phyloP scores from a whole-genome alignment of 352 stramenopile genomes.

The Globisporangium alternatum region DNA sequence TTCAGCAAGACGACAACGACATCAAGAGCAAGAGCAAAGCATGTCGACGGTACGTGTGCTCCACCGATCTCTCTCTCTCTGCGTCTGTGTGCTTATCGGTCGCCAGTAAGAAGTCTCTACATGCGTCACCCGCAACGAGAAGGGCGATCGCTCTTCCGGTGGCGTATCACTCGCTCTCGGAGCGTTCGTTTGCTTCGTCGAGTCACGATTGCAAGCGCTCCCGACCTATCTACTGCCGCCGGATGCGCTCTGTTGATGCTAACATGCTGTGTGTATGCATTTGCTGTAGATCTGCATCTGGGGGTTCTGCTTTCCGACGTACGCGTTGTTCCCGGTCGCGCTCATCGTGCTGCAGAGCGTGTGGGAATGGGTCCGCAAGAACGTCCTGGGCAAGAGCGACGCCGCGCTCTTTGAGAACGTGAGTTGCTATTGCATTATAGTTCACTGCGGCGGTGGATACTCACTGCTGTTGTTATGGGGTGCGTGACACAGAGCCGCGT shows the following conservation, averaged over 20 bases:
- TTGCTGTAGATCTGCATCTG: slow-evolving; percentile 71
- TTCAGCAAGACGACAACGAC: neutral
- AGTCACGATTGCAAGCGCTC: neutral
- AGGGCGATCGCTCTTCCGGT: neutral
- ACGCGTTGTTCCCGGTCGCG: slow-evolving; percentile 68
- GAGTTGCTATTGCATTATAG: slow-evolving; percentile 2
- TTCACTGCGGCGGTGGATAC: neutral
- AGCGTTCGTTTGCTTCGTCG: neutral
- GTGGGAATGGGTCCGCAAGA: slow-evolving; percentile 73
- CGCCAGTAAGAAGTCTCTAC: neutral
- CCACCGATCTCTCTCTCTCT: slow-evolving; percentile 6
- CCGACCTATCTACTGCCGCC: neutral
- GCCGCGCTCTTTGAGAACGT: slow-evolving; percentile 48
- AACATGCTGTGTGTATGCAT: neutral
- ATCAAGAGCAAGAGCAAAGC: slow-evolving; percentile 2
- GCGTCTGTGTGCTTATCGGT: neutral
- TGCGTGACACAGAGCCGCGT: slow-evolving; percentile 43
- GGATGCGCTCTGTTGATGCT: neutral
- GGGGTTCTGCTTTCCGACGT: slow-evolving; percentile 74
- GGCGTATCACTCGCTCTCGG: neutral
- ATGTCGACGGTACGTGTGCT: slow-evolving; percentile 24
- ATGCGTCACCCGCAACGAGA: neutral
- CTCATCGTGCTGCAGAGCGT: slow-evolving; percentile 64
- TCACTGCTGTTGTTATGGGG: neutral
- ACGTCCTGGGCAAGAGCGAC: slow-evolving; percentile 55